Conservation (phyloP, 2,329 filamentous ascomycete genomes). For the Verticillium zaregamsianum region DNA sequence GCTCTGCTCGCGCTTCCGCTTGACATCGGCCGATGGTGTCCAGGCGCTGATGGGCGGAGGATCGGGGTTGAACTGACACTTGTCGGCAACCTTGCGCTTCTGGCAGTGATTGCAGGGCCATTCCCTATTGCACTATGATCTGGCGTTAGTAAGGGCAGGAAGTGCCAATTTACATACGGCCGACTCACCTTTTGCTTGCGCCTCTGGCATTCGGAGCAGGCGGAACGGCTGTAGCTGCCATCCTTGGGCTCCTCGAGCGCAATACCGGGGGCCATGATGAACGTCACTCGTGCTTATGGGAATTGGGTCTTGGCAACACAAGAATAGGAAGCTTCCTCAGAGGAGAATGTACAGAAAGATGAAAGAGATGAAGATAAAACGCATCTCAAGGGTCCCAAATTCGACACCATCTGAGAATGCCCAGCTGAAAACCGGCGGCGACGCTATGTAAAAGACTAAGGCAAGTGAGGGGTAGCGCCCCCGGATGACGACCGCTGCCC, state of each 20-base stretch:
- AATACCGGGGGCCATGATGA: neutral
- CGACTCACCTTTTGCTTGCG: constrained; percentile 32
- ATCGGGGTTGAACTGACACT: constrained; percentile 25
- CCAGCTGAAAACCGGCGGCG: neutral
- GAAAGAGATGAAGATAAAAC: neutral
- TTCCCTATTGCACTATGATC: constrained; percentile 30
- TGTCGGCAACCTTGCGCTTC: constrained; percentile 32
- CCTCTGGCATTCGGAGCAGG: constrained; percentile 39
- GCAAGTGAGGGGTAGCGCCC: neutral
- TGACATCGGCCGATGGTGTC: constrained; percentile 9
- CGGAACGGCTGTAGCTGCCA: constrained; percentile 10
- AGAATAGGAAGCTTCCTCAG: neutral
- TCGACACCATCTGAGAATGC: neutral
- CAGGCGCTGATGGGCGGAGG: constrained; percentile 4
- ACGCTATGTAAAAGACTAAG: neutral
- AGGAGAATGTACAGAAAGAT: neutral
- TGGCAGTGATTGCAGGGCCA: constrained; percentile 36
- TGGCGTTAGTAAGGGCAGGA: neutral
- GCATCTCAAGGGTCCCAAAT: neutral
- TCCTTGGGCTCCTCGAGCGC: neutral
- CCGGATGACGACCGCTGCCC: neutral
- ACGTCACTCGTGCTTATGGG: neutral
- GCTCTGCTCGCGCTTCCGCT: constrained; percentile 7
- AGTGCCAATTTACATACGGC: neutral
- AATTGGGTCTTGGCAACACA: neutral